phyloP scores from a whole-genome alignment of 2,329 filamentous ascomycete species.

The Phialophora expanda region DNA sequence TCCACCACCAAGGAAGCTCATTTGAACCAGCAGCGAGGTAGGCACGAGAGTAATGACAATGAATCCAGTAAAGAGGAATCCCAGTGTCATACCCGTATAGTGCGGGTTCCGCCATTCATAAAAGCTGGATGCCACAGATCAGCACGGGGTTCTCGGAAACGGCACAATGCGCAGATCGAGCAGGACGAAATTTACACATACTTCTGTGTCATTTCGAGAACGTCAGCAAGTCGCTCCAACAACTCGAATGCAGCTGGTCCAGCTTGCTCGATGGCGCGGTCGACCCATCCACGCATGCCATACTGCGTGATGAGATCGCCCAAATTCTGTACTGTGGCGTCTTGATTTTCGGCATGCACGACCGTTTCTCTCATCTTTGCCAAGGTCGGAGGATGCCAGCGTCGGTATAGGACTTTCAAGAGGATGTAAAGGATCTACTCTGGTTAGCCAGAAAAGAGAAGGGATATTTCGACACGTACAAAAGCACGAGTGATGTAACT shows the following conservation, averaged over 20 bases:
- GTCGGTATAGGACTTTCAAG: constrained; percentile 17
- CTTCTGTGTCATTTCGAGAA: constrained; percentile 27
- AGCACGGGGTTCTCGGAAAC: neutral
- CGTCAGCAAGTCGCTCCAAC: constrained; percentile 22
- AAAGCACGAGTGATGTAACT: constrained; percentile 18
- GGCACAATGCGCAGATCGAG: neutral
- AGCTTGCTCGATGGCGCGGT: constrained; percentile 18
- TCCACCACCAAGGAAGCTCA: constrained; percentile 16
- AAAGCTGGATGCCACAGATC: constrained; percentile 12
- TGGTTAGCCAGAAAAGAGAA: neutral
- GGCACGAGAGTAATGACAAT: constrained; percentile 19
- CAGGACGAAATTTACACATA: neutral
- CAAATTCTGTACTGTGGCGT: constrained; percentile 12
- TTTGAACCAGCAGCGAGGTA: constrained; percentile 28
- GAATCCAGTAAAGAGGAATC: constrained; percentile 11
- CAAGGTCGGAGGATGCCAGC: constrained; percentile 16
- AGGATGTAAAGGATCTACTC: constrained; percentile 27
- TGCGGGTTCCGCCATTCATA: constrained; percentile 29
- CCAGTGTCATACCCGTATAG: constrained; percentile 12
- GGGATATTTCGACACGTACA: constrained; percentile 4
- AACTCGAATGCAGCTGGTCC: constrained; percentile 15
- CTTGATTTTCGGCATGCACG: constrained; percentile 20
- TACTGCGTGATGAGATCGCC: constrained; percentile 26
- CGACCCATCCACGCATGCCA: constrained; percentile 25
- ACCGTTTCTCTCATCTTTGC: constrained; percentile 8